Evolutionary conservation across 345 rosid genomes (phyloP), one percentile per base, ranked within the genome.

Genomic region (Moricandia moricandioides): DNA sequence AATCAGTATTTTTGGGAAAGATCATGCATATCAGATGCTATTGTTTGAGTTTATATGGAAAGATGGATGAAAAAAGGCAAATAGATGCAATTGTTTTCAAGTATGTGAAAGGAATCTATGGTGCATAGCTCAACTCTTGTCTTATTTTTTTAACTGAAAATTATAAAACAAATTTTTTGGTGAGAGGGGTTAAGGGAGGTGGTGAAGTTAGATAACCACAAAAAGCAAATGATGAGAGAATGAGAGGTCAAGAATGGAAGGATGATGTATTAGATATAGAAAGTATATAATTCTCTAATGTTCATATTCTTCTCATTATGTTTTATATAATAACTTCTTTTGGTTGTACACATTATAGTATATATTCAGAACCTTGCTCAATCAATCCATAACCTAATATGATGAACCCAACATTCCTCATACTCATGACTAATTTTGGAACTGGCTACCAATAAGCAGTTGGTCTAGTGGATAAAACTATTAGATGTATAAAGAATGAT

Each of bases 161-260:
- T 39, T 54, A 17, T 17, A 1, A 7, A 34, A 51, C 3, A 43
- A 35, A 56, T 17, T 5, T 13, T 56, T 34, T 33, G 18, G 58
- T 65, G 64, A 24, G 47, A 29, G 70, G 40, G 43, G 3, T 66
- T 27, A 8, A 40, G 6, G 43, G 10, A 45, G 17, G 17, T 39
- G 17, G 51, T 54, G 49, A 68, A 34, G 27, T 7, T 68, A 33
- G 71, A 66, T 11, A 18, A 49, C 8, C 55, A 75, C 34, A 49
- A 74, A 61, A 51, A 5, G 33, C 40, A 75, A 67, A 67, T 68
- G 73, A 75, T 68, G 79, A 67, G 68, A 34, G 33, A 75, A 67
- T 12, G 73, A 60, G 79, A 62, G 69, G 73, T 61, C 63, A 35
- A 12, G 62, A 56, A 57, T 57, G 59, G 13, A n/a, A 65, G 57